Percentiles rank a stretch among this genome's conserved stretches.
These are phyloP conservation scores for Quambalaria eucalypti DNA, from an alignment of 1,284 basidiomycete species.

Conservation along the genomic window DNA sequence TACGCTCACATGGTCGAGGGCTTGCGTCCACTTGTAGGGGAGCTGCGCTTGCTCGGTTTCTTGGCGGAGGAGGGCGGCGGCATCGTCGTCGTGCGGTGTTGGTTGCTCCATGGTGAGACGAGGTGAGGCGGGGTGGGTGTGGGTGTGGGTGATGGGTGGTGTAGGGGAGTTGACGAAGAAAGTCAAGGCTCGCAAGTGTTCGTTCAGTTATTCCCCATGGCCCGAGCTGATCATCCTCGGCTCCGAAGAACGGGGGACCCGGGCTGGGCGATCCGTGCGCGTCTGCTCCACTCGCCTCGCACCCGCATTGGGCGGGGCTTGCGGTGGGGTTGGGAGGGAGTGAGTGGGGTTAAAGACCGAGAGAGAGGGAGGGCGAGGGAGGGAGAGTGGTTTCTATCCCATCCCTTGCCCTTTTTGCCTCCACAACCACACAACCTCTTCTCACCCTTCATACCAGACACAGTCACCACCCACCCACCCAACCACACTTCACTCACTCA, in stretches of 20 bases:
- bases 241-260: too few species aligned
- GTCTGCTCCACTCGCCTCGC: too few species aligned
- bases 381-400: too few species aligned
- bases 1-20: slow-evolving; percentile 77
- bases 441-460: background rate
- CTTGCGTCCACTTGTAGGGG: slow-evolving; percentile 87
- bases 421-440: background rate
- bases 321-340: too few species aligned
- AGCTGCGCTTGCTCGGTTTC: slow-evolving; percentile 53
- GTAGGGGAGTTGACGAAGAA: slow-evolving; percentile 6
- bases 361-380: too few species aligned
- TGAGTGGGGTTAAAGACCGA: too few species aligned
- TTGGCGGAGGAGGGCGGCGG: too few species aligned
- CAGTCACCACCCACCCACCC: background rate
- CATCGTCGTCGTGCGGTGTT: background rate
- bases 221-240: too few species aligned
- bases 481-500: background rate
- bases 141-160: slow-evolving; percentile 11
- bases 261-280: too few species aligned
- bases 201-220: too few species aligned
- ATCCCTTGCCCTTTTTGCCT: background rate
- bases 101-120: slow-evolving; percentile 9
- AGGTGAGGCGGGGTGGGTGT: slow-evolving; percentile 26
- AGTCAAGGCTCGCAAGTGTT: too few species aligned
- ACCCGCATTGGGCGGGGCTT: too few species aligned